Evolutionary conservation across 2,329 filamentous ascomycete species (phyloP).

Genomic region (Metarhizium humberi): DNA sequence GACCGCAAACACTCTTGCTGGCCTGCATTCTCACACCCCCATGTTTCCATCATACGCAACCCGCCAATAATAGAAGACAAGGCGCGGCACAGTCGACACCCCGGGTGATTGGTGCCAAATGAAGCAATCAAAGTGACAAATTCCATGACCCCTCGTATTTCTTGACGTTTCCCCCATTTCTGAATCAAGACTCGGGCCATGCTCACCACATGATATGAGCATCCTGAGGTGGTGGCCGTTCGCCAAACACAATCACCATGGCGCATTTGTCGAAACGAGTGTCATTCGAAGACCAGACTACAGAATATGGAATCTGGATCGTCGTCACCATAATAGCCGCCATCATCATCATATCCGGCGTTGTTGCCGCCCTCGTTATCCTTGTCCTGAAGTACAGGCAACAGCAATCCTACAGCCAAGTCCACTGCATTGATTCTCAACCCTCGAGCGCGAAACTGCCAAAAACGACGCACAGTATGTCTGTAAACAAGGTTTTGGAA

Average conservation of each 20-base stretch:
- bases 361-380: neutral
- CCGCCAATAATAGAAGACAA: neutral
- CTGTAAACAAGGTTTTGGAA: neutral
- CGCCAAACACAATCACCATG: neutral
- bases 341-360: neutral
- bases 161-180: neutral
- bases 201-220: neutral
- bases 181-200: neutral
- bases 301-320: neutral
- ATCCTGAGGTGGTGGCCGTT: neutral
- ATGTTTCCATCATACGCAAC: neutral
- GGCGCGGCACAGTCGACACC: neutral
- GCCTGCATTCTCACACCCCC: neutral
- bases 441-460: neutral
- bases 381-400: neutral
- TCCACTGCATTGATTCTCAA: constrained; percentile 1
- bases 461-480: neutral
- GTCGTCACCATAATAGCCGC: neutral
- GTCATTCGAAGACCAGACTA: neutral
- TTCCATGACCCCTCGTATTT: neutral
- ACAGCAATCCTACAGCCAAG: neutral
- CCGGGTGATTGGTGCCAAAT: neutral
- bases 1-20: no score
- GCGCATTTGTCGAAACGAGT: neutral
- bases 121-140: neutral